phyloP scores from a whole-genome alignment of 108 stramenopile species.

The Epipyxis sp. region DNA sequence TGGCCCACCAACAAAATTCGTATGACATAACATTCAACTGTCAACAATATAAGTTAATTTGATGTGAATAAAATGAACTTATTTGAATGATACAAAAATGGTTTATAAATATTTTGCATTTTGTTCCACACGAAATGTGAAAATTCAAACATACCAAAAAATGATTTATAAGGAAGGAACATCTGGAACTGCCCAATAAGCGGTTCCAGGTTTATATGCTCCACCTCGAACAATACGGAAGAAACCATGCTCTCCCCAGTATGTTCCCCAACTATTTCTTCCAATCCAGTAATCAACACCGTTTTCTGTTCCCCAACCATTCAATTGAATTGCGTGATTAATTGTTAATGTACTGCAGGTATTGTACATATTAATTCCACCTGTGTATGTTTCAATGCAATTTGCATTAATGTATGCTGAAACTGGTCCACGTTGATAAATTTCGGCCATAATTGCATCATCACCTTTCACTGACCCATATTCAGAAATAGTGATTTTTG shows the following conservation, averaged over 20 bases:
- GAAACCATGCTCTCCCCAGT: constrained; percentile 57
- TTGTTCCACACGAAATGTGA: too few species aligned
- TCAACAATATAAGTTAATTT: background rate
- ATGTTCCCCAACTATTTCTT: constrained; percentile 55
- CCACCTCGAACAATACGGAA: constrained; percentile 47
- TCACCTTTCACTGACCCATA: background rate
- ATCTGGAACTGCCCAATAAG: constrained; percentile 27
- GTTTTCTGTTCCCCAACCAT: constrained; percentile 45
- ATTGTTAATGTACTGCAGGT: background rate
- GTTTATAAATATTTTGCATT: too few species aligned
- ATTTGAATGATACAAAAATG: too few species aligned
- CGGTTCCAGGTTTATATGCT: background rate
- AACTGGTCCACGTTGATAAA: constrained; percentile 39
- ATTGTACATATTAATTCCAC: constrained; percentile 34
- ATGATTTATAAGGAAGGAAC: constrained; percentile 13
- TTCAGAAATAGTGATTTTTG: background rate
- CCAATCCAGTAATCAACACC: constrained; percentile 54
- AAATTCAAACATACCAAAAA: too few species aligned
- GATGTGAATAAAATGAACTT: too few species aligned
- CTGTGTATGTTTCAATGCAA: constrained; percentile 21
- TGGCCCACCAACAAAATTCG: background rate
- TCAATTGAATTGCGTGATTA: constrained; percentile 40
- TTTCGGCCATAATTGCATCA: constrained; percentile 37
- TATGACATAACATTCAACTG: background rate
- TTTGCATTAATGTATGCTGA: constrained; percentile 42